Base-by-base conservation (phyloP, 2,329 filamentous ascomycete genomes). In the Aspergillus sp. region DNA sequence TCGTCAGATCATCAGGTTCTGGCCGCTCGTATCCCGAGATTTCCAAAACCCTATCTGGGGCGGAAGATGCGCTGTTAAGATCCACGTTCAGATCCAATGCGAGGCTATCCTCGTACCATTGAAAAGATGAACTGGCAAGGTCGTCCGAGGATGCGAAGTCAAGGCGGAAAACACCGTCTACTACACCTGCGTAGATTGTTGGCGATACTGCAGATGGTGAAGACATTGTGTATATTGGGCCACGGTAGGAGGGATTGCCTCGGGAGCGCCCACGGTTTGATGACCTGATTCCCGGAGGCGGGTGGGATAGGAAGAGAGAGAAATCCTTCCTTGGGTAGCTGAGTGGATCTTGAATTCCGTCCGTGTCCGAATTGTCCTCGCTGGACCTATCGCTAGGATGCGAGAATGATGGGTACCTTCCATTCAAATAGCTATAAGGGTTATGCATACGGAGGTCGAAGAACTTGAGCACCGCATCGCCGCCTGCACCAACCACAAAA, bases 391-490 rank as follows among this genome's bases (percentile, higher is more conserved):
- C 15, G 13, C 38, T 48, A 12, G 46, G 33, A 30, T 41, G 19
- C 10, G 25, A 46, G 41, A 45, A 41, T 37, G 43, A 41, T n/a
- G 50, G 46, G 10, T 37, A 22, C 17, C 54, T 59, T 22, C 64
- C 53, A 19, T 65, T 56, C 7, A 59, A 58, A 33, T 68, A 65
- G 46, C 49, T 62, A 54, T 69, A 70, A 12, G 53, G 57, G 19
- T 59, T 65, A n/a, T 57, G 56, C 57, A 81, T 69, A 20, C 82
- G 78, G 39, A 85, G 60, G 55, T 85, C 81, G 53, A 82, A 85
- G 4, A 83, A 67, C 55, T 84, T 84, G 41, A 85, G 64, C 44
- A 83, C 69, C 41, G 74, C 76, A 60, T 84, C 78, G 43, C 76
- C 72, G 3, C 76, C 75, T 1, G 75, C 74, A 20, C 82, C 82